Percentiles rank a stretch among this genome's conserved stretches.
phyloP scores from a whole-genome alignment of 768 basidiomycete species.

The Rhizopogon vulgaris region DNA sequence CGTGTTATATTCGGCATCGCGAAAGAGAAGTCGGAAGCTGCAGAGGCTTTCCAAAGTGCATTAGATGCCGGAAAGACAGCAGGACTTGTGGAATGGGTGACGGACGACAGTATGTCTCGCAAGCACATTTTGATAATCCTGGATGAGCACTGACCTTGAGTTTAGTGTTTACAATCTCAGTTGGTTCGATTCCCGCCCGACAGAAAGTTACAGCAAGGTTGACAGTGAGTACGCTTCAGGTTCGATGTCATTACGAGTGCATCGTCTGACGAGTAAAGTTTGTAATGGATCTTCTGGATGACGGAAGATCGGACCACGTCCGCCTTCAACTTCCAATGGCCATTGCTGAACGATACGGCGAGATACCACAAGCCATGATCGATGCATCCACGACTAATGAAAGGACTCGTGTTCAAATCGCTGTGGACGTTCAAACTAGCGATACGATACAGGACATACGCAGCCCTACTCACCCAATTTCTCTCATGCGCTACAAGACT shows the following conservation, averaged over 20 bases:
- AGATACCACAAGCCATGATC: constrained; percentile 32
- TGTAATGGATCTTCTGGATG: constrained; percentile 47
- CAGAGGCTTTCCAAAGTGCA: constrained; percentile 34
- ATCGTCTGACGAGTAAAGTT: constrained; percentile 27
- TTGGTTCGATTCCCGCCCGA: constrained; percentile 44
- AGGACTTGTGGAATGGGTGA: constrained; percentile 42
- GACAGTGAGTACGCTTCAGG: constrained; percentile 29
- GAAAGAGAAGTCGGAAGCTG: constrained; percentile 43
- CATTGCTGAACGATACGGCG: constrained; percentile 49
- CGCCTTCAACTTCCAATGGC: constrained; percentile 49
- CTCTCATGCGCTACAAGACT: constrained; percentile 27
- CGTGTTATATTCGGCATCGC: constrained; percentile 37
- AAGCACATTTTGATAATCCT: background rate
- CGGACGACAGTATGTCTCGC: constrained; percentile 42
- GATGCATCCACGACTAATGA: constrained; percentile 22
- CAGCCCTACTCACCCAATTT: constrained; percentile 42
- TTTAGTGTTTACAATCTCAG: constrained; percentile 51
- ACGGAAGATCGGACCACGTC: constrained; percentile 40
- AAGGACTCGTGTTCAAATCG: constrained; percentile 34
- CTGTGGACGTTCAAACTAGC: constrained; percentile 42
- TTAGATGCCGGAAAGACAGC: constrained; percentile 33
- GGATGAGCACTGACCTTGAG: background rate
- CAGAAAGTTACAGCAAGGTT: constrained; percentile 34
- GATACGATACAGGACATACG: constrained; percentile 33
- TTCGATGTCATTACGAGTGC: background rate